phyloP scores from a whole-genome alignment of 75 land plant genomes.

The Pinus albicaulis region DNA sequence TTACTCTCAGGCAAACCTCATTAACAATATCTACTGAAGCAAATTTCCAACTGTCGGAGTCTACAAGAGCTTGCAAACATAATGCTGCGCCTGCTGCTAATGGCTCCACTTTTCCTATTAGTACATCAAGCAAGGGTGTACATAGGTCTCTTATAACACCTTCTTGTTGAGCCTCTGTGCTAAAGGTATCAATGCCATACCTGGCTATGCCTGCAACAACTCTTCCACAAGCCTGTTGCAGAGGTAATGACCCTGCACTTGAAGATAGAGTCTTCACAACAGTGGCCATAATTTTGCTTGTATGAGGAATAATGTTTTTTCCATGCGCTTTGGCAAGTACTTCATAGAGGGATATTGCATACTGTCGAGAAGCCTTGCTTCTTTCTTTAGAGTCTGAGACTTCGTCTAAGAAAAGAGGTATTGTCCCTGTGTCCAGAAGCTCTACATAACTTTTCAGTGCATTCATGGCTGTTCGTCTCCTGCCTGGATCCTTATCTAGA shows the following conservation, averaged over 20 bases:
- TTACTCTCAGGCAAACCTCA: slow-evolving; percentile 52
- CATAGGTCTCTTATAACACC: slow-evolving; percentile 57
- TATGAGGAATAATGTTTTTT: slow-evolving; percentile 73
- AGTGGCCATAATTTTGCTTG: slow-evolving; percentile 64
- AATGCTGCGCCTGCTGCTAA: slow-evolving; percentile 80
- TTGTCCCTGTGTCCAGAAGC: slow-evolving; percentile 49
- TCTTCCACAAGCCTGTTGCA: slow-evolving; percentile 84
- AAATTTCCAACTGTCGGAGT: slow-evolving; percentile 78
- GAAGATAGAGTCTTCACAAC: slow-evolving; percentile 52
- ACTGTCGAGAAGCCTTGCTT: slow-evolving; percentile 39
- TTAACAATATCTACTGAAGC: slow-evolving; percentile 68
- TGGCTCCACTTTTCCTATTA: slow-evolving; percentile 63
- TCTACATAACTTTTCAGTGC: slow-evolving; percentile 60
- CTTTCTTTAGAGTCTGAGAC: slow-evolving; percentile 63
- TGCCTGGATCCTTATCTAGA: slow-evolving; percentile 67
- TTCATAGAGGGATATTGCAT: slow-evolving; percentile 78
- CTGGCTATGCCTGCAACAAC: slow-evolving; percentile 81
- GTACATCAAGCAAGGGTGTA: slow-evolving; percentile 58
- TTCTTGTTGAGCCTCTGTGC: slow-evolving; percentile 43
- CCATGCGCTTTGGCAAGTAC: slow-evolving; percentile 81
- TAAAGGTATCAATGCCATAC: slow-evolving; percentile 66
- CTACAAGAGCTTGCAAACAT: slow-evolving; percentile 86
- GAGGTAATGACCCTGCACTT: slow-evolving; percentile 74
- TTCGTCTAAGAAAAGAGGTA: slow-evolving; percentile 63
- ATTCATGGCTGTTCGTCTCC: slow-evolving; percentile 62